These are phyloP conservation scores for Tephrocybe rancida DNA, from an alignment of 768 basidiomycete genomes.

Conservation along the genomic window DNA sequence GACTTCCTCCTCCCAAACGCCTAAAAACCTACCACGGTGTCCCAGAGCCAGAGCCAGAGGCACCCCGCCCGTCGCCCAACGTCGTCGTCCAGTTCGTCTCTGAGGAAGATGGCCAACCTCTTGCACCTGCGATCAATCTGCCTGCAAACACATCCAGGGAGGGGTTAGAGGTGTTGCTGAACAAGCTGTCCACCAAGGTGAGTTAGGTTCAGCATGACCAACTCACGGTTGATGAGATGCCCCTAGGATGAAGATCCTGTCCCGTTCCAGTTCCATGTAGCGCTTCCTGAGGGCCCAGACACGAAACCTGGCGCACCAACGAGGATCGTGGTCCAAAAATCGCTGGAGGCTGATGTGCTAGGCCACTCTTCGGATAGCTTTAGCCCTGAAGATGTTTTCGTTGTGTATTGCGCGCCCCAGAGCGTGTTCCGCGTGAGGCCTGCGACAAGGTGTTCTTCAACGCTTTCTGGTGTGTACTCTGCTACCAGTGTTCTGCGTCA, in stretches of 20 bases:
- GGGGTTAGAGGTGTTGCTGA: slow-evolving; percentile 85
- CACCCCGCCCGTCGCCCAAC: slow-evolving; percentile 49
- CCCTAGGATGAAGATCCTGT: slow-evolving; percentile 82
- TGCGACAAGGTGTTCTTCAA: slow-evolving; percentile 92
- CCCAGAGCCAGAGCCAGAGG: slow-evolving; percentile 61
- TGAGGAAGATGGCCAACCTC: slow-evolving; percentile 76
- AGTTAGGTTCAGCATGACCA: slow-evolving; percentile 21
- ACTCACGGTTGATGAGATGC: slow-evolving; percentile 19
- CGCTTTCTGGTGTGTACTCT: slow-evolving; percentile 67
- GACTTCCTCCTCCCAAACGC: slow-evolving; percentile 88
- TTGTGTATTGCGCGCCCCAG: slow-evolving; percentile 91
- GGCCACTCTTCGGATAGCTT: slow-evolving; percentile 70
- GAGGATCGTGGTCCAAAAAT: slow-evolving; percentile 81
- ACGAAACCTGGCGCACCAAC: slow-evolving; percentile 61
- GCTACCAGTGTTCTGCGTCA: neutral
- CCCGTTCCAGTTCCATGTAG: slow-evolving; percentile 90
- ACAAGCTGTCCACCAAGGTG: slow-evolving; percentile 80
- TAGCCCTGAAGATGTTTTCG: slow-evolving; percentile 84
- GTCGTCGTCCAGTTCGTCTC: slow-evolving; percentile 92
- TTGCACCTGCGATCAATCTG: slow-evolving; percentile 88
- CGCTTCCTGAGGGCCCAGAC: slow-evolving; percentile 58
- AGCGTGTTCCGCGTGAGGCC: slow-evolving; percentile 94
- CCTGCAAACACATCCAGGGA: slow-evolving; percentile 87
- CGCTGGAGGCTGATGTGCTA: slow-evolving; percentile 82
- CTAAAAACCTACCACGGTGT: slow-evolving; percentile 81